A percentile compares a stretch with the other conserved stretches of the same genome.
Evolutionary conservation across 1,284 basidiomycete genomes (phyloP).

Genomic region (Cryptococcus sp.): DNA sequence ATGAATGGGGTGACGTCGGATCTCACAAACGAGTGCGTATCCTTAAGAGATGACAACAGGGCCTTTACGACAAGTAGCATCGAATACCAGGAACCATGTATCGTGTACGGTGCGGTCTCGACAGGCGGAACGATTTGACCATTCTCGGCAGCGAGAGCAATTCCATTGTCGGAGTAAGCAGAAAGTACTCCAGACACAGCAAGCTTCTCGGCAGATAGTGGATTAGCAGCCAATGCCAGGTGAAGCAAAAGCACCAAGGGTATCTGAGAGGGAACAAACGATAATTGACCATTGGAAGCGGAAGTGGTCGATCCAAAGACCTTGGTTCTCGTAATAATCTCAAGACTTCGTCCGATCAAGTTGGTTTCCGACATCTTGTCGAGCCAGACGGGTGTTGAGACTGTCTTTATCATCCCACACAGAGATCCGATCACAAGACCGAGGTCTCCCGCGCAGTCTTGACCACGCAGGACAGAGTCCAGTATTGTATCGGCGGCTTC

Average conservation of each 20-base stretch:
- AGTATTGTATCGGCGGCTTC: conserved; percentile 39
- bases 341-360: conserved; percentile 69
- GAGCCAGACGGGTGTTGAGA: conserved; percentile 57
- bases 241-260: conserved; percentile 74
- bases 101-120: conserved; percentile 49
- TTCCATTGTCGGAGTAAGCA: conserved; percentile 75
- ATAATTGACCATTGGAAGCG: not conserved
- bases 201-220: conserved; percentile 73
- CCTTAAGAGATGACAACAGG: conserved; percentile 55
- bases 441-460: conserved; percentile 22
- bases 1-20: conserved; percentile 80
- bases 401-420: conserved; percentile 29
- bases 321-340: conserved; percentile 61
- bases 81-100: conserved; percentile 72
- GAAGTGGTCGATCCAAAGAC: conserved; percentile 5
- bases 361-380: conserved; percentile 74
- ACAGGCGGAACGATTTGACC: conserved; percentile 69
- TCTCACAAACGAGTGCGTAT: conserved; percentile 69
- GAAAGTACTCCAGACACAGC: conserved; percentile 76
- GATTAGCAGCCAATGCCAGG: conserved; percentile 73
- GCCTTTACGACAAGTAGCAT: conserved; percentile 78
- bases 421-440: conserved; percentile 34
- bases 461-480: conserved; percentile 22
- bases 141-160: conserved; percentile 68
- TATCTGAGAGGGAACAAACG: conserved; percentile 12